Percentiles rank a stretch among this genome's conserved stretches.
Evolutionary conservation across 495 filamentous ascomycete genomes (phyloP).

Genomic region (Poronia punctata): DNA sequence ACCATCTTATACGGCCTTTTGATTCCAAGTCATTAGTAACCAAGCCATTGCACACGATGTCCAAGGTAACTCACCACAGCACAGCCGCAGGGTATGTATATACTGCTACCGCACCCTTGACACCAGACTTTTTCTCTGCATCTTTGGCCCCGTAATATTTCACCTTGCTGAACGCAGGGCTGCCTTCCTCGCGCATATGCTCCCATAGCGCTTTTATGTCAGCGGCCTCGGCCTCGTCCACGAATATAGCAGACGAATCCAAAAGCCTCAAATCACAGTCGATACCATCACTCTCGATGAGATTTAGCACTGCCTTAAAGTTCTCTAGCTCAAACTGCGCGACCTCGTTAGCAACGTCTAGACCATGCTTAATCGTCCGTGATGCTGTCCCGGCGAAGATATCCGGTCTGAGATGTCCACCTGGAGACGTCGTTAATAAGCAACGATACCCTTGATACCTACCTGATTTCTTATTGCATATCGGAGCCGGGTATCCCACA

Average conservation of each 20-base stretch:
- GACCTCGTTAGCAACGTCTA: slow-evolving; percentile 39
- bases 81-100: slow-evolving; percentile 29
- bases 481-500: not conserved
- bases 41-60: too few species aligned
- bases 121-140: slow-evolving; percentile 13
- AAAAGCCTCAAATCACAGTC: slow-evolving; percentile 35
- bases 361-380: slow-evolving; percentile 28
- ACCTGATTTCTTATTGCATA: too few species aligned
- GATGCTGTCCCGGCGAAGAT: slow-evolving; percentile 40
- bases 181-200: slow-evolving; percentile 30
- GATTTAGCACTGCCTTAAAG: slow-evolving; percentile 34
- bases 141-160: slow-evolving; percentile 19
- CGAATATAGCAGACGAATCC: slow-evolving; percentile 44
- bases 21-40: too few species aligned
- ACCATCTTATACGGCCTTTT: slow-evolving; percentile 54
- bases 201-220: slow-evolving; percentile 28
- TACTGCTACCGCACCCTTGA: slow-evolving; percentile 10
- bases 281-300: slow-evolving; percentile 37
- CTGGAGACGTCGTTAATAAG: too few species aligned
- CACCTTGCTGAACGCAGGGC: slow-evolving; percentile 27
- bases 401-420: slow-evolving; percentile 47
- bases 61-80: slow-evolving; percentile 32
- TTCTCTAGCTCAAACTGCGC: slow-evolving; percentile 42
- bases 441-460: too few species aligned
- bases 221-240: slow-evolving; percentile 27